Base-by-base conservation (phyloP, 2,329 filamentous ascomycete genomes). In the Clonostachys sp. region DNA sequence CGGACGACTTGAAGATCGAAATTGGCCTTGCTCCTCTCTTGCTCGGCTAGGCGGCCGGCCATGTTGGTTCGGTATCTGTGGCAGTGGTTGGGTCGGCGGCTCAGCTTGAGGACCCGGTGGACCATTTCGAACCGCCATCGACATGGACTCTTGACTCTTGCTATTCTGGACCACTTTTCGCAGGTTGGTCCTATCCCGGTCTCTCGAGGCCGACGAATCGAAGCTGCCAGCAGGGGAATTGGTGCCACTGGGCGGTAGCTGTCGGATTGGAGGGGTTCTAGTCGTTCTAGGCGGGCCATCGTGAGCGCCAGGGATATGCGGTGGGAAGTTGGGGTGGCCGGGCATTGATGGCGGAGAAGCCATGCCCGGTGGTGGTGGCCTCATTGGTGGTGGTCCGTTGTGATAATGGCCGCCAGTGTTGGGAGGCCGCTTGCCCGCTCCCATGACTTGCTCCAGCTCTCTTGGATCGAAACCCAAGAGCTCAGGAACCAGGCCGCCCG, bases 381-480 rank as follows among this genome's bases (percentile, higher is more conserved):
- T 51, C 34, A 51, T 51, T 24, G 65, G 57, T 12, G 62, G 58
- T 16, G 60, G 53, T 48, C 53, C 42, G 16, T 16, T 39, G 16
- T 45, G 44, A 54, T 49, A 30, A 4, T 30, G 24, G 24, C 24
- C 24, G 24, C 24, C 24, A 4, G 4, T 10, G 24, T 30, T 30
- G 20, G 57, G 53, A 24, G 57, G 55, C 34, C 53, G 59, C 33
- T 71, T 71, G 43, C 73, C 73, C 44, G 75, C 72, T 41, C 86
- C 87, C 34, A 87, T 72, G 42, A 97, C 80, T 56, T 86, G 78
- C 45, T 92, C 89, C 50, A 86, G 73, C 68, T 96, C 91, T 50
- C 78, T 81, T 45, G 81, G 77, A 56, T 92, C 89, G 62, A 99
- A 97, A 8, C 92, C 92, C 47, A 81, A 73, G 45, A 99, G 75